These are phyloP conservation scores for Paraphoma chrysanthemicola DNA, from an alignment of 2,329 filamentous ascomycete species.

Conservation along the genomic window DNA sequence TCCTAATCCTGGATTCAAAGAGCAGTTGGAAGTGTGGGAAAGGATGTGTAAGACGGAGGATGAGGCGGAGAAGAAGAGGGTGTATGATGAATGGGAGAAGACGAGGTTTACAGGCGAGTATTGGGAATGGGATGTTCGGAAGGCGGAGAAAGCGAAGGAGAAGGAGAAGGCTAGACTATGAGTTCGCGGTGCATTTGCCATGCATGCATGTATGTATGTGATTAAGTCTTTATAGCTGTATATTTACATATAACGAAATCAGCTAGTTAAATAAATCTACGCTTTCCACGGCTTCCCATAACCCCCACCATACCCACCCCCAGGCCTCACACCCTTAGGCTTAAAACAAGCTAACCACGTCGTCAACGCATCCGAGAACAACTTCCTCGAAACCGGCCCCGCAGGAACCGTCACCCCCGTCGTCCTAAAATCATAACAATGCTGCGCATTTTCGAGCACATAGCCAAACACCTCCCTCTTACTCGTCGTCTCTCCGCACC, in stretches of 20 bases:
- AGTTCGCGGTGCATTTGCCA: no score
- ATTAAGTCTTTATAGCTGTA: no score
- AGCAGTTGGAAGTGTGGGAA: conserved; percentile 40
- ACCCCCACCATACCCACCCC: no score
- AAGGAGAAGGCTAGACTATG: no score
- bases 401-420: conserved; percentile 28
- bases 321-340: conserved; percentile 17
- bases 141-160: no score
- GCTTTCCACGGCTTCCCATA: conserved; percentile 7
- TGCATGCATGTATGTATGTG: no score
- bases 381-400: conserved; percentile 43
- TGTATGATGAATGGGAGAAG: conserved; percentile 45
- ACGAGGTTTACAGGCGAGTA: conserved; percentile 42
- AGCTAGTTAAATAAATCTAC: no score
- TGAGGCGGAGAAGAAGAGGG: conserved; percentile 22
- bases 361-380: conserved; percentile 53
- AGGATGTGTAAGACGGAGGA: conserved; percentile 31
- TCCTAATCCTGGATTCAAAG: conserved; percentile 43
- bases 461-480: conserved; percentile 57
- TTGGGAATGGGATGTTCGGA: conserved; percentile 50
- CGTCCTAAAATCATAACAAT: conserved; percentile 58
- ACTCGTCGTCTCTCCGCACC: conserved; percentile 49
- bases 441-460: conserved; percentile 53
- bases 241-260: no score
- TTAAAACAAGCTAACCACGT: conserved; percentile 56